These are phyloP conservation scores for Uromyces viciae-fabae DNA, from an alignment of 1,284 basidiomycete genomes.

Conservation along the genomic window DNA sequence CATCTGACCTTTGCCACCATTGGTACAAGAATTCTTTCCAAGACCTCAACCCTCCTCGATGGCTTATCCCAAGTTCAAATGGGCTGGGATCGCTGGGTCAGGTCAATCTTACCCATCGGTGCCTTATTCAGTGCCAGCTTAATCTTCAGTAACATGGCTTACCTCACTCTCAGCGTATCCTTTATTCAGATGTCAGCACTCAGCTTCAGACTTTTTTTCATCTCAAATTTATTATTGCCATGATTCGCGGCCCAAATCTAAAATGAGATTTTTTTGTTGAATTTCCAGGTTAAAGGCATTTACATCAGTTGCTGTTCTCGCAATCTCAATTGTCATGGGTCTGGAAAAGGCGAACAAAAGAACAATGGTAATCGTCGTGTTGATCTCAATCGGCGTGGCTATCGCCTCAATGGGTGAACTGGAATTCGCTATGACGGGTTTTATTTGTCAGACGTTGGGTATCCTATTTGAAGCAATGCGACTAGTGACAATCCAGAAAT, in stretches of 20 bases:
- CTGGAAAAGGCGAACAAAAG: slow-evolving; percentile 51
- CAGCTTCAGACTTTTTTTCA: not conserved
- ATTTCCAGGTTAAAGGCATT: slow-evolving; percentile 57
- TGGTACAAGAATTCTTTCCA: slow-evolving; percentile 25
- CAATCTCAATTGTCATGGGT: slow-evolving; percentile 53
- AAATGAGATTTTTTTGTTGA: slow-evolving; percentile 58
- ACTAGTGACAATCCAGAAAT: slow-evolving; percentile 51
- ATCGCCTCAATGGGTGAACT: slow-evolving; percentile 46
- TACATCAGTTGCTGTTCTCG: slow-evolving; percentile 53
- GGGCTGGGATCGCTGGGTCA: slow-evolving; percentile 52
- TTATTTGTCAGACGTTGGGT: slow-evolving; percentile 49
- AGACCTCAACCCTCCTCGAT: slow-evolving; percentile 46
- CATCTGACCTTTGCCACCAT: slow-evolving; percentile 41
- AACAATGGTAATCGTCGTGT: slow-evolving; percentile 56
- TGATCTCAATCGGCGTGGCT: slow-evolving; percentile 57
- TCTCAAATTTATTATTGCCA: not conserved
- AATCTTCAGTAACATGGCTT: slow-evolving; percentile 51
- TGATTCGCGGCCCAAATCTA: slow-evolving; percentile 50
- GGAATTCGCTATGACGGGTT: slow-evolving; percentile 52
- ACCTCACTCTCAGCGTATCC: slow-evolving; percentile 48
- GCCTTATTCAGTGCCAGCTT: slow-evolving; percentile 47
- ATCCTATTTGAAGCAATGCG: slow-evolving; percentile 51
- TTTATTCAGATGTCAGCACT: slow-evolving; percentile 51
- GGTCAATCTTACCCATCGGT: slow-evolving; percentile 47
- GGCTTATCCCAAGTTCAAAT: slow-evolving; percentile 47